A percentile compares a stretch with the other conserved stretches of the same genome.
Conservation (phyloP, 2,329 filamentous ascomycete species). For the Claviceps paspali region DNA sequence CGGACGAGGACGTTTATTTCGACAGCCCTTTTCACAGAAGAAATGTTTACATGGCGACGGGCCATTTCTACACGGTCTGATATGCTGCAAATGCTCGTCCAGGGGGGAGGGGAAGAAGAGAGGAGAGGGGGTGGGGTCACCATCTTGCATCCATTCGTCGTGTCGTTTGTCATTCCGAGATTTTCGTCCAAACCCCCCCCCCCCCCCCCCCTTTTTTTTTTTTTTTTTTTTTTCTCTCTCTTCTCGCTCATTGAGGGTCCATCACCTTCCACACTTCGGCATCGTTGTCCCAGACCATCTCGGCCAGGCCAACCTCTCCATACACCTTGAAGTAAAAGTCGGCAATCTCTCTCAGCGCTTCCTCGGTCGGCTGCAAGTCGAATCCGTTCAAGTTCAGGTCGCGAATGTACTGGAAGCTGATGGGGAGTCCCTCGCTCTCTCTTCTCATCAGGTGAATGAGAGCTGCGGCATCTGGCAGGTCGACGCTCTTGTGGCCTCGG, state of each 20-base stretch:
- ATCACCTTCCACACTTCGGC: background rate
- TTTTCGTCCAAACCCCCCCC: too few species aligned
- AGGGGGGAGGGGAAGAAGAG: background rate
- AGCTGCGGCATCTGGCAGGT: constrained; percentile 8
- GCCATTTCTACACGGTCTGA: constrained; percentile 9
- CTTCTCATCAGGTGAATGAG: constrained; percentile 6
- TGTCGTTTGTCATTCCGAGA: too few species aligned
- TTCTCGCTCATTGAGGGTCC: background rate
- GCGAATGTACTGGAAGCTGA: constrained; percentile 8
- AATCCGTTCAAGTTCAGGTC: constrained; percentile 7
- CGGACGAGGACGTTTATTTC: constrained; percentile 1
- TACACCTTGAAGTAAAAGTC: constrained; percentile 7
- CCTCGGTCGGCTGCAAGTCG: constrained; percentile 6
- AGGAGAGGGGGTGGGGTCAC: too few species aligned
- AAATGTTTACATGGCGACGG: constrained; percentile 7
- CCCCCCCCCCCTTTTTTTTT: too few species aligned
- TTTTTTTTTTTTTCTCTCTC: too few species aligned
- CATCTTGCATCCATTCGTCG: too few species aligned
- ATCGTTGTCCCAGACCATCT: constrained; percentile 4
- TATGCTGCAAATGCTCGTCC: too few species aligned
- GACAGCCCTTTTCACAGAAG: constrained; percentile 7
- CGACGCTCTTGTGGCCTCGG: constrained; percentile 4
- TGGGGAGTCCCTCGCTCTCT: constrained; percentile 2
- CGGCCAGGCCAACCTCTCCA: constrained; percentile 4
- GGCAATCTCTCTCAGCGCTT: constrained; percentile 6